A percentile compares a stretch with the other conserved stretches of the same genome.
Conservation (phyloP, 2,329 filamentous ascomycete genomes). For the Diplodia corticola region DNA sequence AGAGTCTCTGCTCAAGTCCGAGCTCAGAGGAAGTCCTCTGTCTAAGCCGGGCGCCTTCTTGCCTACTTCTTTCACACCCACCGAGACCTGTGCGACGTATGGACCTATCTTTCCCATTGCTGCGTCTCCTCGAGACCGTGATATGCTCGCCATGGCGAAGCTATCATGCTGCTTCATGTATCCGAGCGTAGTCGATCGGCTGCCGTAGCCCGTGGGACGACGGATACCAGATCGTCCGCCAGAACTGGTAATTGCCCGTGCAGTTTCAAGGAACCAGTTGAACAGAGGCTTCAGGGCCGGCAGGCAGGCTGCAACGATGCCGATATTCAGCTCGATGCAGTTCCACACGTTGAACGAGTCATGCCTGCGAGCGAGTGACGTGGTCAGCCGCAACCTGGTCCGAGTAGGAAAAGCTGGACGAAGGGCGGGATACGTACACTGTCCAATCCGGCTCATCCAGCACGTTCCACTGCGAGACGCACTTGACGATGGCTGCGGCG, state of each 20-base stretch:
- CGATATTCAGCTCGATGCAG: constrained; percentile 47
- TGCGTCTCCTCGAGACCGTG: not conserved
- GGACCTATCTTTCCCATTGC: not conserved
- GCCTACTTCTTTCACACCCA: not conserved
- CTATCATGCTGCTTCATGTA: constrained; percentile 17
- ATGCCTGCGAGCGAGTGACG: constrained; percentile 15
- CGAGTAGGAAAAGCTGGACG: not conserved
- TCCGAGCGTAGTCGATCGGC: not conserved
- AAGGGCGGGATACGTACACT: constrained; percentile 26
- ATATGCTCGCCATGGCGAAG: constrained; percentile 1
- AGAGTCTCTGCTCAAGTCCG: constrained; percentile 1
- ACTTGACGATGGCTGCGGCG: constrained; percentile 47
- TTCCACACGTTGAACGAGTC: constrained; percentile 49
- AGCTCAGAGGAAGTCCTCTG: not conserved
- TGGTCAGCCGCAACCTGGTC: constrained; percentile 21
- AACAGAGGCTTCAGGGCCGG: constrained; percentile 43
- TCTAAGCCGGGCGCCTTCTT: not conserved
- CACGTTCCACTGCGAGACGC: constrained; percentile 40
- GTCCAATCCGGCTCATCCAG: constrained; percentile 39
- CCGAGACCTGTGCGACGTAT: constrained; percentile 17
- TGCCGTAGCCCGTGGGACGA: not conserved
- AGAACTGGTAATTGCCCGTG: constrained; percentile 28
- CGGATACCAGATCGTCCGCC: constrained; percentile 1
- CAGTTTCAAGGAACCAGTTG: constrained; percentile 35
- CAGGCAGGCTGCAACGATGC: constrained; percentile 47